A percentile compares a stretch with the other conserved stretches of the same genome.
These are phyloP conservation scores for Phytophthora sp. DNA, from an alignment of 352 stramenopile species.

Conservation along the genomic window DNA sequence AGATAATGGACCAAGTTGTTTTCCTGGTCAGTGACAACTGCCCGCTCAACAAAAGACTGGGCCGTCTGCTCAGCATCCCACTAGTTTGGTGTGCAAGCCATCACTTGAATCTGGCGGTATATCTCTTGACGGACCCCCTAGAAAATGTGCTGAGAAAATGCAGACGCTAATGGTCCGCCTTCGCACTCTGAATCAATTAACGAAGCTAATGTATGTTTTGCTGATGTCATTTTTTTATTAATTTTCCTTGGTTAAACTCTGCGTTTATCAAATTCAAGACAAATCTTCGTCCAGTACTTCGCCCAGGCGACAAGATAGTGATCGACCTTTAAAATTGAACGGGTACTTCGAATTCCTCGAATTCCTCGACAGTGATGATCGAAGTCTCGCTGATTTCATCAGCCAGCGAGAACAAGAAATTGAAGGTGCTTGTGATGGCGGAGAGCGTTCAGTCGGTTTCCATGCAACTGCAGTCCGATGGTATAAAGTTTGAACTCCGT, in stretches of 20 bases:
- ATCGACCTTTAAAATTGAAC: slow-evolving; percentile 11
- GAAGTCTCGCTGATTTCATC: slow-evolving; percentile 13
- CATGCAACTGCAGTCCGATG: slow-evolving; percentile 1
- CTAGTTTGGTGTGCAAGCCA: slow-evolving; percentile 8
- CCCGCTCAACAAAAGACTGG: slow-evolving; percentile 21
- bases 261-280: slow-evolving; percentile 17
- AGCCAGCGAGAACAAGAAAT: slow-evolving; percentile 3
- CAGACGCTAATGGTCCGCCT: slow-evolving; percentile 13
- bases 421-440: slow-evolving; percentile 3
- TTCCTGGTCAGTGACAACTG: slow-evolving; percentile 19
- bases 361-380: slow-evolving; percentile 16
- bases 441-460: neutral
- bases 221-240: neutral
- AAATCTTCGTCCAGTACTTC: neutral
- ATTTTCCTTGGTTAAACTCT: neutral
- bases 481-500: neutral
- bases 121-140: neutral
- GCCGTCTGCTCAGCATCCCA: slow-evolving; percentile 1
- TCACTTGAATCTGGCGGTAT: slow-evolving; percentile 7
- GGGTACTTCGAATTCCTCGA: slow-evolving; percentile 8
- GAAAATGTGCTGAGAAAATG: slow-evolving; percentile 2
- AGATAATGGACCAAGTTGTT: slow-evolving; percentile 13
- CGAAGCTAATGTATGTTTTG: slow-evolving; percentile 6
- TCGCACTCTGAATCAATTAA: slow-evolving; percentile 10
- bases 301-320: slow-evolving; percentile 9